phyloP scores from a whole-genome alignment of 106 monocot genomes.

The Triglochin maritima region DNA sequence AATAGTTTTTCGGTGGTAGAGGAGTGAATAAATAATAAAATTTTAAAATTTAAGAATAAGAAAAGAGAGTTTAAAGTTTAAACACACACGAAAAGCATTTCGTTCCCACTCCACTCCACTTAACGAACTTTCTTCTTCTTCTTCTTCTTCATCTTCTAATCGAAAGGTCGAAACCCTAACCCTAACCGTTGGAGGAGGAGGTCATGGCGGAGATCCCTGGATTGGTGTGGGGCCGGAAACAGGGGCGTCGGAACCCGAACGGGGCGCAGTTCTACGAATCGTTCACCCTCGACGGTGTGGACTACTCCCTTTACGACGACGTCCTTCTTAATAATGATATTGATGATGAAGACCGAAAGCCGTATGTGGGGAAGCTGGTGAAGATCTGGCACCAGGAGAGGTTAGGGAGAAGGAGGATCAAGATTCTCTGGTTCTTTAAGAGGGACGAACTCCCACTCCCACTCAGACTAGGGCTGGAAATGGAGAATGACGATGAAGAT shows the following conservation, averaged over 20 bases:
- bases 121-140: too few relatives aligned
- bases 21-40: too few relatives aligned
- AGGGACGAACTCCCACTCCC: not conserved
- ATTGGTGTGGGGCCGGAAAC: not conserved
- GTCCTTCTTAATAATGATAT: not conserved
- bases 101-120: too few relatives aligned
- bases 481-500: not conserved
- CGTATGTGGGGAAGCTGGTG: not conserved
- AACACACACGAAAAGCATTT: too few relatives aligned
- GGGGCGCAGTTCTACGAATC: not conserved
- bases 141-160: too few relatives aligned
- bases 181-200: not conserved
- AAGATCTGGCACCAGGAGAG: not conserved
- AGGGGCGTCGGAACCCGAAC: not conserved
- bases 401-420: not conserved
- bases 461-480: too few relatives aligned
- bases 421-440: not conserved
- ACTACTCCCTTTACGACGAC: not conserved
- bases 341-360: not conserved
- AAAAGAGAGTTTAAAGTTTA: too few relatives aligned
- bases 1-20: too few relatives aligned
- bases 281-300: not conserved
- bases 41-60: too few relatives aligned
- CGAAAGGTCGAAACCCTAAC: too few relatives aligned
- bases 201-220: not conserved